Base-by-base conservation (phyloP, 2,329 filamentous ascomycete genomes). In the Trichoderma sp. region DNA sequence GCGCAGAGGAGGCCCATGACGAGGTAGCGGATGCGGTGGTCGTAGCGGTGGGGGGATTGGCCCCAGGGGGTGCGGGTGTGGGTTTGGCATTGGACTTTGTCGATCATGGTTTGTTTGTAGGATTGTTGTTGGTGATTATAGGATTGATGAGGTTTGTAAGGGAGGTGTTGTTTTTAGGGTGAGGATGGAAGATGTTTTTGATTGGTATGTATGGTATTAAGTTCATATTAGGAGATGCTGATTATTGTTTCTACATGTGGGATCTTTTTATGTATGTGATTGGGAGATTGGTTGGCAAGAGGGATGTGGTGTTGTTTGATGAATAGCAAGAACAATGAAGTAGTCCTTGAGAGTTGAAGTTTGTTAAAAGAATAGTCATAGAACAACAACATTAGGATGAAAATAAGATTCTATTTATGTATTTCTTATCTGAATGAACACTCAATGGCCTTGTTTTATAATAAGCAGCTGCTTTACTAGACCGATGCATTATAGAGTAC, bases 1-100 rank as follows among this genome's bases (percentile, higher is more conserved):
- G 77, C 27, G 59, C 78, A 75, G 21, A 83, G 77, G 14, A 79
- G 27, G 12, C 76, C 79, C 77, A 83, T 82, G 56, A 76, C 56
- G 29, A 79, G 24, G 67, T 81, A 80, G 50, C 81, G 80, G 12
- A 82, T 64, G 38, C 79, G 79, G 38, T 78, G 74, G 65, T 81
- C 75, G 78, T 79, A 80, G 31, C 77, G 77, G 63, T 82, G 81
- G 18, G 77, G 56, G 27, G 71, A 74, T 31, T 62, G 68, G 4
- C 81, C 80, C 81, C 81, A 82, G 21, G 80, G 79, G 6, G 75
- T 82, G 59, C 80, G 80, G 21, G 81, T 83, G 75, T 82, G 81
- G 5, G 81, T 69, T 69, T 77, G 80, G 63, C 81, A 83, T 76
- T 82, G 81, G 6, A 74, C 64, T 45, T 78, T 79, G 68, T 80